Evolutionary conservation across 2,329 filamentous ascomycete species (phyloP).

Genomic region (Alternaria postmessia): DNA sequence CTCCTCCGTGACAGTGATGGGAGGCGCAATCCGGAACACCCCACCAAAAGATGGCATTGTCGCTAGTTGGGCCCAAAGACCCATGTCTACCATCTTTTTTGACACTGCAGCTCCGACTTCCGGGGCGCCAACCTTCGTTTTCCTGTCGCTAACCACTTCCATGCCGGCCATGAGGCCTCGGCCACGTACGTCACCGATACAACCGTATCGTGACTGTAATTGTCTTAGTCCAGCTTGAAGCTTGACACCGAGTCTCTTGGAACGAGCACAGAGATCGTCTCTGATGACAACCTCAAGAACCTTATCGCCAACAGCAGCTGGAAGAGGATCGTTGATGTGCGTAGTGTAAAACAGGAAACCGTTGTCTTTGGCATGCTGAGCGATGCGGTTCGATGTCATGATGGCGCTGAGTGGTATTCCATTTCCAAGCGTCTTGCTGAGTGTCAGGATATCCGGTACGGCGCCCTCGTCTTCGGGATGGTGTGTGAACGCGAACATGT

Average conservation of each 20-base stretch:
- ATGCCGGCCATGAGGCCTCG: slow-evolving; percentile 66
- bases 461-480: slow-evolving; percentile 41
- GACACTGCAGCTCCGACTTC: slow-evolving; percentile 60
- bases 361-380: slow-evolving; percentile 56
- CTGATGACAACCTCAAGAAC: slow-evolving; percentile 68
- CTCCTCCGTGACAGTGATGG: slow-evolving; percentile 62
- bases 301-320: slow-evolving; percentile 67
- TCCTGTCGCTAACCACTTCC: slow-evolving; percentile 63
- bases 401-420: slow-evolving; percentile 68
- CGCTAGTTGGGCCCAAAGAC: slow-evolving; percentile 66
- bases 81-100: slow-evolving; percentile 59
- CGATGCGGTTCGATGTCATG: slow-evolving; percentile 64
- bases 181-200: slow-evolving; percentile 69
- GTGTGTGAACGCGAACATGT: slow-evolving; percentile 61
- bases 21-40: slow-evolving; percentile 67
- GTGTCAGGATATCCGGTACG: slow-evolving; percentile 63
- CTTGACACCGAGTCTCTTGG: slow-evolving; percentile 55
- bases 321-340: slow-evolving; percentile 69
- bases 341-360: slow-evolving; percentile 68
- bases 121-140: slow-evolving; percentile 58
- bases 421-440: slow-evolving; percentile 69
- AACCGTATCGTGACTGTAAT: slow-evolving; percentile 63
- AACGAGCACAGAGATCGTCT: slow-evolving; percentile 61
- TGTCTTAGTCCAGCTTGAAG: slow-evolving; percentile 59
- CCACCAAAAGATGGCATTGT: slow-evolving; percentile 58